These are phyloP conservation scores for Penicillium crustosum DNA, from an alignment of 2,329 filamentous ascomycete species.

Conservation along the genomic window DNA sequence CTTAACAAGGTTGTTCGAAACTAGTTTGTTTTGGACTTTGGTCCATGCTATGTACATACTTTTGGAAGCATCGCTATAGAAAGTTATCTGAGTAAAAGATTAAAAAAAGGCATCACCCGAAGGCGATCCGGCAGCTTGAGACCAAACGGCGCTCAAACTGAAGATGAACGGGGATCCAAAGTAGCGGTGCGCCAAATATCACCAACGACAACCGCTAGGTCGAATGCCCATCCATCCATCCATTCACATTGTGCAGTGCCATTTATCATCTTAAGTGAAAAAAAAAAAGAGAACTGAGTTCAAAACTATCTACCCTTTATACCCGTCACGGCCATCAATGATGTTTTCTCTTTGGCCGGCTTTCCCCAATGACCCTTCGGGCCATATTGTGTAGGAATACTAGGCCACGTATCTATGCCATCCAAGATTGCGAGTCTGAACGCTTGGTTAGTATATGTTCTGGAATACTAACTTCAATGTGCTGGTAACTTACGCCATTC, in stretches of 20 bases:
- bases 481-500: slow-evolving; percentile 3
- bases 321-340: background rate
- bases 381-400: background rate
- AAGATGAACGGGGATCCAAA: background rate
- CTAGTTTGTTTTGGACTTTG: background rate
- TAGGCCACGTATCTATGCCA: slow-evolving; percentile 1
- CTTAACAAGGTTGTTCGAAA: background rate
- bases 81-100: background rate
- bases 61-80: background rate
- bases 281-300: background rate
- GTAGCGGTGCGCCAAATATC: background rate
- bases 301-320: background rate
- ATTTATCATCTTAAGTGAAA: background rate
- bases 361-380: background rate
- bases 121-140: background rate
- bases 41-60: background rate
- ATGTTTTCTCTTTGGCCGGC: background rate
- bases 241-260: background rate
- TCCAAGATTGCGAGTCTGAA: background rate
- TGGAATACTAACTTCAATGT: background rate
- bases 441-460: background rate
- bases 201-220: background rate
- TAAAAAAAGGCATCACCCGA: background rate
- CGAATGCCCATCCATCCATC: background rate
- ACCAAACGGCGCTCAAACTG: background rate